These are phyloP conservation scores for Endocarpon pusillum DNA, from an alignment of 495 filamentous ascomycete genomes.

Conservation along the genomic window DNA sequence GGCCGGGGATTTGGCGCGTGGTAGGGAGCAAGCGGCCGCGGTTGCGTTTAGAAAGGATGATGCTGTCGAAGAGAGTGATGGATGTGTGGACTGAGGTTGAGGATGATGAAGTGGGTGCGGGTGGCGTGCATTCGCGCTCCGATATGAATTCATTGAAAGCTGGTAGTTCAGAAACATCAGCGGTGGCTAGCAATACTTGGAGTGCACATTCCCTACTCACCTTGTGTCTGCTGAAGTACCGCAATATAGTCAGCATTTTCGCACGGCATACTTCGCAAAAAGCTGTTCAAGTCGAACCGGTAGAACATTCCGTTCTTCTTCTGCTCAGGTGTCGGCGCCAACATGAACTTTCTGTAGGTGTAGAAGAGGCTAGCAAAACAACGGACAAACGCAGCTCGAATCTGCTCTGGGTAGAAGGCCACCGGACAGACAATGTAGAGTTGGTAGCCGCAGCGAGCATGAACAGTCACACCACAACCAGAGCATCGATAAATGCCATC, in stretches of 20 bases:
- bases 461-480: conserved; percentile 58
- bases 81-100: conserved; percentile 30
- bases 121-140: conserved; percentile 54
- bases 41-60: conserved; percentile 87
- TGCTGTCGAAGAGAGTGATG: conserved; percentile 85
- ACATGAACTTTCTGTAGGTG: conserved; percentile 78
- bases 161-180: conserved; percentile 11
- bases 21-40: conserved; percentile 35
- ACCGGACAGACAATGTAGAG: conserved; percentile 76
- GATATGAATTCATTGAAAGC: conserved; percentile 96
- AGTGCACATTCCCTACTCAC: conserved; percentile 25
- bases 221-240: conserved; percentile 85
- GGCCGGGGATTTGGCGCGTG: conserved; percentile 6
- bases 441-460: conserved; percentile 63
- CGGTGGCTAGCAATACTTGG: not conserved
- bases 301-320: conserved; percentile 78
- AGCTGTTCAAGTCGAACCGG: conserved; percentile 85
- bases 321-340: conserved; percentile 59
- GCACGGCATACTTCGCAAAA: conserved; percentile 73
- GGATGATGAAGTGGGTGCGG: conserved; percentile 20
- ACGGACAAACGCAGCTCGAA: conserved; percentile 83
- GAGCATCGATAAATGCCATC: conserved; percentile 78
- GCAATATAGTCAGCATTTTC: conserved; percentile 80
- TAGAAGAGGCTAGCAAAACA: conserved; percentile 91
- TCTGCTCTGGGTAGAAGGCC: conserved; percentile 79